Base-by-base conservation (phyloP, 73 alveolate species). In the Symbiodinium pilosum region DNA sequence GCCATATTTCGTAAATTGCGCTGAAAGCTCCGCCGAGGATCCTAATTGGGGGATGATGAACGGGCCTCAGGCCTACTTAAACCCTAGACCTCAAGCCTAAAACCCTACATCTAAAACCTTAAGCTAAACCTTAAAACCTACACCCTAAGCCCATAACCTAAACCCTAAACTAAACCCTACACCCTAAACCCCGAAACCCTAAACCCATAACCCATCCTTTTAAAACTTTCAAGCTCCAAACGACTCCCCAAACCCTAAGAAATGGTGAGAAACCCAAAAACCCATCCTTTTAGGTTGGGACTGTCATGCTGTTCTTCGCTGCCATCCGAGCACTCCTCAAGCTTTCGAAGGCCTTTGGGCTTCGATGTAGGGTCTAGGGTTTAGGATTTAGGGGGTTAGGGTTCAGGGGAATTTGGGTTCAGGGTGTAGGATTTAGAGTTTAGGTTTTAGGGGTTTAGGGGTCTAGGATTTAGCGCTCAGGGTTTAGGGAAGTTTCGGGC, bases 281-380 rank as follows among this genome's bases (percentile, higher is more conserved):
- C 32, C 2, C 42, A 21, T 32, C 12, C 68, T 16, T 39, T 34
- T 41, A 64, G 95, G 95, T 88, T 28, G 71, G 86, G 3, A 86
- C 68, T 16, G 88, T 83, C 6, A 30, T 91, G 88, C 4, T 91
- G 88, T 69, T 91, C 87, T 91, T 91, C 34, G 97, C 97, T 7
- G 40, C 44, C 56, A 91, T 91, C 97, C 38, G 97, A 30, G 68
- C 71, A 34, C 87, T 83, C 39, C 51, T 91, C 52, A 91, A 71
- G 97, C 52, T 91, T 8, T 91, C 97, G 36, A 56, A 34, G 28
- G 75, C 32, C 26, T 56, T 16, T 7, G 75, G 75, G 11, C 14
- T 47, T 6, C 21, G 59, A 14, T 47, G 6, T 47, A 47, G 59
- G 59, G 59, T 47, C 14, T 56, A 26, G 73, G 32, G 73, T 20